These are phyloP conservation scores for Coriaria nepalensis DNA, from an alignment of 306 rosid genomes.

Conservation along the genomic window DNA sequence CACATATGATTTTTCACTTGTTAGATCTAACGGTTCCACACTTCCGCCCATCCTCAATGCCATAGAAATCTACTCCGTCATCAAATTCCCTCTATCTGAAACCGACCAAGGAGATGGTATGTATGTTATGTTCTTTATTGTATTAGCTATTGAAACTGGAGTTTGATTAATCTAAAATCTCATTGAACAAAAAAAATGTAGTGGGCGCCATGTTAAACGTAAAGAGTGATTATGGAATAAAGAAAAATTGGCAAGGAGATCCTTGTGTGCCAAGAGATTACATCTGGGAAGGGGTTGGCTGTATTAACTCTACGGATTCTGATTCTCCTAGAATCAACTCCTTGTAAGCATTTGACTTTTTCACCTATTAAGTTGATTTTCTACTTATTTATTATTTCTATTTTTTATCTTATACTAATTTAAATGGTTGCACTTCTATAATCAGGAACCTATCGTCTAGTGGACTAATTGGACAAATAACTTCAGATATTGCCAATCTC, in stretches of 20 bases:
- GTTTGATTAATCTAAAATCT: not conserved
- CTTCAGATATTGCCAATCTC: slow-evolving; percentile 15
- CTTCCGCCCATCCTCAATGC: slow-evolving; percentile 50
- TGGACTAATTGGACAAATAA: slow-evolving; percentile 26
- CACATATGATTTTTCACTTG: not conserved
- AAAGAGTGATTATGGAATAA: slow-evolving; percentile 8
- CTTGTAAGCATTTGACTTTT: slow-evolving; percentile 18
- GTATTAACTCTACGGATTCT: slow-evolving; percentile 19
- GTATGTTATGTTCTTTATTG: not conserved
- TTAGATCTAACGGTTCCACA: slow-evolving; percentile 17
- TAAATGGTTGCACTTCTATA: slow-evolving; percentile 1
- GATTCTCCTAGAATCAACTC: slow-evolving; percentile 30
- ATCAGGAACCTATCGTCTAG: slow-evolving; percentile 27
- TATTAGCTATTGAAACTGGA: no score
- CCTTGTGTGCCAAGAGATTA: slow-evolving; percentile 20
- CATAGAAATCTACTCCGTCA: slow-evolving; percentile 23
- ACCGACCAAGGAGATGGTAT: slow-evolving; percentile 33
- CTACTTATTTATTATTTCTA: not conserved
- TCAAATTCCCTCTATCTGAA: slow-evolving; percentile 17
- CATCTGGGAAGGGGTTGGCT: slow-evolving; percentile 26
- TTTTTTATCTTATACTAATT: not conserved
- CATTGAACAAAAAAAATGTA: slow-evolving; percentile 3
- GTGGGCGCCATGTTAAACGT: slow-evolving; percentile 24
- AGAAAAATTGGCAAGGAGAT: slow-evolving; percentile 36
- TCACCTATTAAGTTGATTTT: not conserved